Conservation (phyloP, 2,329 filamentous ascomycete species). For the Canariomyces notabilis region DNA sequence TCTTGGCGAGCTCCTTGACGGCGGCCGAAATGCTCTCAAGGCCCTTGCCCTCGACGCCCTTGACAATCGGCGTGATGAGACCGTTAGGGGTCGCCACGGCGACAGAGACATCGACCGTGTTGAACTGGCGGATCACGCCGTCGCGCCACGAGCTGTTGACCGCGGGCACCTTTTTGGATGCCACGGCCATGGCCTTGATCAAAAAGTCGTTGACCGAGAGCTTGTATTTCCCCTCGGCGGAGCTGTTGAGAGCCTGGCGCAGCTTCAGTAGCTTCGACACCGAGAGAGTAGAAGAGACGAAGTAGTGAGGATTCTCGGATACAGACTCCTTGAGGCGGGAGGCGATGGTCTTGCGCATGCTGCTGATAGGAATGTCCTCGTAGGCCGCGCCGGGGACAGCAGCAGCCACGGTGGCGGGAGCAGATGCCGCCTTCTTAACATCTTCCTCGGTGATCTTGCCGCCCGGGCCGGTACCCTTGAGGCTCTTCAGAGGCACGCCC, state of each 20-base stretch:
- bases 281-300: conserved; percentile 84
- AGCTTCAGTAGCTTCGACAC: conserved; percentile 96
- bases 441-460: conserved; percentile 89
- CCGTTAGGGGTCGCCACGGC: conserved; percentile 89
- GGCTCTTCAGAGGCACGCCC: conserved; percentile 65
- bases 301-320: conserved; percentile 97
- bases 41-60: conserved; percentile 78
- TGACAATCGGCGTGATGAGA: conserved; percentile 96
- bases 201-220: conserved; percentile 99
- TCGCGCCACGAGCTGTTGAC: conserved; percentile 96
- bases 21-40: conserved; percentile 81
- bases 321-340: conserved; percentile 82
- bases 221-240: conserved; percentile 91
- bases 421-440: conserved; percentile 74
- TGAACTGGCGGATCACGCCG: conserved; percentile 88
- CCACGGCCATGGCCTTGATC: conserved; percentile 88
- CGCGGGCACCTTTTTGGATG: conserved; percentile 86
- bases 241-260: conserved; percentile 84
- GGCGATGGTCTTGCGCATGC: conserved; percentile 98
- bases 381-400: conserved; percentile 59
- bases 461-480: conserved; percentile 83
- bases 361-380: conserved; percentile 76
- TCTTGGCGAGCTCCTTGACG: conserved; percentile 96
- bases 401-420: conserved; percentile 45
- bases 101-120: conserved; percentile 89